A percentile compares a stretch with the other conserved stretches of the same genome.
Evolutionary conservation across 805 yeast species (phyloP).

Genomic region (Nakazawaea pomicola): DNA sequence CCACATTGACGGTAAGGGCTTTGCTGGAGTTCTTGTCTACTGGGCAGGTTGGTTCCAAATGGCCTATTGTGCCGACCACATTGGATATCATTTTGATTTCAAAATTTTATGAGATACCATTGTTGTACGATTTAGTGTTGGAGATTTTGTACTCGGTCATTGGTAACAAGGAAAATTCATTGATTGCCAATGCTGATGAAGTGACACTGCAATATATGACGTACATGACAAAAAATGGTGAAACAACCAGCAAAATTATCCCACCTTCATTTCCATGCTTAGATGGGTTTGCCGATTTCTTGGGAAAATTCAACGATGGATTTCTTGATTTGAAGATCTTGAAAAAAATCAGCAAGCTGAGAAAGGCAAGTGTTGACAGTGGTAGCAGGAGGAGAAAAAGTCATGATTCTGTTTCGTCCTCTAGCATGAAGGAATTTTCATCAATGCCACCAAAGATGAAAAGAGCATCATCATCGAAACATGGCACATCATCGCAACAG

Average conservation of each 20-base stretch:
- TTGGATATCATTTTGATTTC: constrained; percentile 59
- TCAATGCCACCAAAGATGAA: constrained; percentile 1
- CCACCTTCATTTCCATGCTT: constrained; percentile 21
- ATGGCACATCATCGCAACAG: constrained; percentile 1
- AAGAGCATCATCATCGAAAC: background rate
- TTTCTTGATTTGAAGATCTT: constrained; percentile 50
- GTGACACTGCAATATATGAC: constrained; percentile 20
- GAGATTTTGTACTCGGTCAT: constrained; percentile 68
- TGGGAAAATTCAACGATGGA: constrained; percentile 63
- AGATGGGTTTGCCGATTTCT: constrained; percentile 47
- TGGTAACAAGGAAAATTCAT: constrained; percentile 58
- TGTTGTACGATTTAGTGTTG: constrained; percentile 61
- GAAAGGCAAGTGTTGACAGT: constrained; percentile 11
- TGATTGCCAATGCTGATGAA: constrained; percentile 35
- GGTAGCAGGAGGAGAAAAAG: background rate
- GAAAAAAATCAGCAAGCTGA: constrained; percentile 38
- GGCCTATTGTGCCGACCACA: constrained; percentile 68
- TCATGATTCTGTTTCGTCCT: constrained; percentile 1
- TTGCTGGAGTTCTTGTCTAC: constrained; percentile 71
- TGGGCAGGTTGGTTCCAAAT: constrained; percentile 72
- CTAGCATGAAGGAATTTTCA: constrained; percentile 2
- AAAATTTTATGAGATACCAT: constrained; percentile 62
- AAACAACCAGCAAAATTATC: constrained; percentile 15
- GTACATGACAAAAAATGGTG: constrained; percentile 8
- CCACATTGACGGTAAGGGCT: constrained; percentile 56